These are phyloP conservation scores for Phytophthora fragariae DNA, from an alignment of 352 stramenopile species.

Conservation along the genomic window DNA sequence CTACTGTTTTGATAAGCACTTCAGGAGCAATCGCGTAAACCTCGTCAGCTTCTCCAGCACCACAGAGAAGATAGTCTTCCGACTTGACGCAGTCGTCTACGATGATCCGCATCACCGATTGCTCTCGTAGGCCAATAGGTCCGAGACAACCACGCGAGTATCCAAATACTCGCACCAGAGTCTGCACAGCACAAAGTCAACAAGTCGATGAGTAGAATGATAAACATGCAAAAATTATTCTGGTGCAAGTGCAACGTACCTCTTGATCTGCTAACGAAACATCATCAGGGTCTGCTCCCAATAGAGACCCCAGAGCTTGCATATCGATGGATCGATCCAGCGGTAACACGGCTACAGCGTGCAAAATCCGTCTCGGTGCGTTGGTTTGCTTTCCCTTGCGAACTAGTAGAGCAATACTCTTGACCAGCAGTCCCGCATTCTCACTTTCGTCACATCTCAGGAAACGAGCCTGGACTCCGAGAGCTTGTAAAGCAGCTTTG, in stretches of 20 bases:
- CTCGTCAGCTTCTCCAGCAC: slow-evolving; percentile 51
- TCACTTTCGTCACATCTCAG: slow-evolving; percentile 27
- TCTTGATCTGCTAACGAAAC: slow-evolving; percentile 58
- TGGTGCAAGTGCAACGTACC: slow-evolving; percentile 32
- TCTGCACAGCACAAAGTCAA: slow-evolving; percentile 39
- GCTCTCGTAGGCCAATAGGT: slow-evolving; percentile 66
- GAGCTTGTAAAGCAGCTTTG: slow-evolving; percentile 36
- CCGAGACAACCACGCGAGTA: slow-evolving; percentile 70
- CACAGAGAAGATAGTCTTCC: slow-evolving; percentile 52
- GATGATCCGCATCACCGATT: slow-evolving; percentile 56
- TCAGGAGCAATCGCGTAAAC: slow-evolving; percentile 58
- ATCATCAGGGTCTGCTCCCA: slow-evolving; percentile 38
- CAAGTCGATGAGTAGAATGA: neutral
- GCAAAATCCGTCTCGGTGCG: slow-evolving; percentile 9
- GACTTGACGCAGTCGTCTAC: slow-evolving; percentile 46
- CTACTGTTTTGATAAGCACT: slow-evolving; percentile 20
- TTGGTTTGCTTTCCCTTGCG: slow-evolving; percentile 14
- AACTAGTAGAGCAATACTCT: slow-evolving; percentile 67
- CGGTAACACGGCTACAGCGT: slow-evolving; percentile 60
- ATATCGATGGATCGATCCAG: slow-evolving; percentile 67
- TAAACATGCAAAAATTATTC: neutral
- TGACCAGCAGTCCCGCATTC: slow-evolving; percentile 54
- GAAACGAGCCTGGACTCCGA: slow-evolving; percentile 41
- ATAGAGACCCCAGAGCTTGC: slow-evolving; percentile 36
- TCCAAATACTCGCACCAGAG: slow-evolving; percentile 69